These are phyloP conservation scores for Dianthus caryophyllus DNA, from an alignment of 148 eudicot species.

Conservation along the genomic window DNA sequence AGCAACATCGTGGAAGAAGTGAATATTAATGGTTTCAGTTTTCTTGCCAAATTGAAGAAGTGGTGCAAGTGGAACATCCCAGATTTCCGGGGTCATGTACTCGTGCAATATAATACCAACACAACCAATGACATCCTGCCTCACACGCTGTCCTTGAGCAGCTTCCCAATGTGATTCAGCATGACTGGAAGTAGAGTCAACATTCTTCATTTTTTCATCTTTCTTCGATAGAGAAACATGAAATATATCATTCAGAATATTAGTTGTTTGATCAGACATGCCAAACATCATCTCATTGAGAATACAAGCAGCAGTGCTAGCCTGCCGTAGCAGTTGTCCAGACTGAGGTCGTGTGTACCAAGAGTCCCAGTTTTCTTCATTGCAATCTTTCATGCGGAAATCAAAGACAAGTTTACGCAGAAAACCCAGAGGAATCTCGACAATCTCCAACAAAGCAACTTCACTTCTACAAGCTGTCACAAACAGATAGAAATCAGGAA, in stretches of 20 bases:
- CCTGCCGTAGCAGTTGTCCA: conserved; percentile 76
- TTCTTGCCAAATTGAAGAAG: conserved; percentile 40
- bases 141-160: conserved; percentile 29
- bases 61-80: conserved; percentile 74
- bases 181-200: conserved; percentile 18
- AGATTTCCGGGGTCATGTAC: conserved; percentile 67
- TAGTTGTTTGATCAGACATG: conserved; percentile 57
- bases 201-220: conserved; percentile 26
- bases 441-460: conserved; percentile 50
- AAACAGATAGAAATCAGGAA: conserved; percentile 18
- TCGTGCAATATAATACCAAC: conserved; percentile 77
- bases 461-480: conserved; percentile 50
- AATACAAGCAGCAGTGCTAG: conserved; percentile 77
- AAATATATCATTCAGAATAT: conserved; percentile 45
- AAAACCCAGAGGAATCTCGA: conserved; percentile 73
- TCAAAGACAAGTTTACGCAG: conserved; percentile 64
- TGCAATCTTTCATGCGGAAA: conserved; percentile 54
- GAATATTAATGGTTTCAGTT: conserved; percentile 40
- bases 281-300: conserved; percentile 89
- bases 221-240: conserved; percentile 22
- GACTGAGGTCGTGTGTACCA: conserved; percentile 73
- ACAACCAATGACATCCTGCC: conserved; percentile 53
- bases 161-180: conserved; percentile 41
- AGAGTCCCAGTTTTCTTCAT: conserved; percentile 70
- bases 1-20: conserved; percentile 72